Percentiles rank a stretch among this genome's conserved stretches.
Conservation (phyloP, 2,329 filamentous ascomycete species). For the Arthrocladium fulminans region DNA sequence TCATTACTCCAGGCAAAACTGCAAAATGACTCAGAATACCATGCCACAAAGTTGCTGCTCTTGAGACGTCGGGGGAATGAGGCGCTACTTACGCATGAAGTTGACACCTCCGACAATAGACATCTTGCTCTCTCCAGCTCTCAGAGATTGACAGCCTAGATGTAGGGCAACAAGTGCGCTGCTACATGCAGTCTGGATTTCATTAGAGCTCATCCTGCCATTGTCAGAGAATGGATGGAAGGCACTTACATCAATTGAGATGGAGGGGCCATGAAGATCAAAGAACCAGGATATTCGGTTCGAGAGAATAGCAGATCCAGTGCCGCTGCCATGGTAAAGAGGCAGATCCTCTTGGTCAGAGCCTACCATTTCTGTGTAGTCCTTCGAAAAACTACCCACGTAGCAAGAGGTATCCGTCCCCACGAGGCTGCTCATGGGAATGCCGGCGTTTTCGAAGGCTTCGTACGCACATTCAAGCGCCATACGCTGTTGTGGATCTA, state of each 20-base stretch:
- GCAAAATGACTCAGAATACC: too few species aligned
- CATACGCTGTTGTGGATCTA: conserved; percentile 24
- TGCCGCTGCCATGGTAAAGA: conserved; percentile 20
- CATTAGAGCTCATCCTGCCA: too few species aligned
- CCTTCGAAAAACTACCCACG: conserved; percentile 12
- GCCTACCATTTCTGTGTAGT: conserved; percentile 23
- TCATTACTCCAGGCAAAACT: too few species aligned
- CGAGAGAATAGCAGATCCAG: conserved; percentile 20
- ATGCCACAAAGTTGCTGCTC: too few species aligned
- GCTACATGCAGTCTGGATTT: conserved; percentile 26
- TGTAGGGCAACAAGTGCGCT: conserved; percentile 25
- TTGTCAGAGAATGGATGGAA: too few species aligned
- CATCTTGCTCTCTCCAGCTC: conserved; percentile 6
- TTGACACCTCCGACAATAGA: conserved; percentile 22
- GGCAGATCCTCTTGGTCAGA: conserved; percentile 23
- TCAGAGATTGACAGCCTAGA: conserved; percentile 24
- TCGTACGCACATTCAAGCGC: conserved; percentile 24
- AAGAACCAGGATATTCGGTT: conserved; percentile 27
- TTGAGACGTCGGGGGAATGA: not conserved
- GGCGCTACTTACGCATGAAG: conserved; percentile 17
- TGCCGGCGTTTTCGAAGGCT: conserved; percentile 17
- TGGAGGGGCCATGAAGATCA: conserved; percentile 22
- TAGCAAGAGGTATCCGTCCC: conserved; percentile 15
- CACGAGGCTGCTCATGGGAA: conserved; percentile 12
- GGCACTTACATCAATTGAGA: conserved; percentile 25